Percentiles rank a stretch among this genome's conserved stretches.
phyloP scores from a whole-genome alignment of 1,139 yeast species.

The Sugiyamaella neomexicana region DNA sequence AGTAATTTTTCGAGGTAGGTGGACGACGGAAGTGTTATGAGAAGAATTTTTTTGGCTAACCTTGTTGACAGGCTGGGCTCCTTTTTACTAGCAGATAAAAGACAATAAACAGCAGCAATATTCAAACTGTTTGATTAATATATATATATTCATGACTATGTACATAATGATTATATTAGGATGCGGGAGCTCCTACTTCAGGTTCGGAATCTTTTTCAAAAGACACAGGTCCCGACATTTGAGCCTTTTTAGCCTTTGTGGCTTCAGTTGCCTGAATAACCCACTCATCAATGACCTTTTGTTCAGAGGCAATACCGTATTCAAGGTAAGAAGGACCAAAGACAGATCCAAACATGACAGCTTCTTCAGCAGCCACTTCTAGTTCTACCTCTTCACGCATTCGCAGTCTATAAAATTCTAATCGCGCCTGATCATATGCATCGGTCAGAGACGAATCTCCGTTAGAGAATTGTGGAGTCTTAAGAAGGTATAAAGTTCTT shows the following conservation, averaged over 20 bases:
- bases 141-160: conserved; percentile 5
- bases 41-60: not conserved
- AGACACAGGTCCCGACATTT: conserved; percentile 21
- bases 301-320: conserved; percentile 71
- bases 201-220: conserved; percentile 18
- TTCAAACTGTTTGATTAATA: not conserved
- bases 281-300: conserved; percentile 71
- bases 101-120: not conserved
- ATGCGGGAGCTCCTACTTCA: conserved; percentile 1
- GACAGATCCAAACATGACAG: conserved; percentile 79
- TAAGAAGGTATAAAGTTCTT: conserved; percentile 72
- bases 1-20: conserved; percentile 82
- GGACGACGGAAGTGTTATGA: not conserved
- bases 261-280: conserved; percentile 56
- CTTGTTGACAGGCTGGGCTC: conserved; percentile 28
- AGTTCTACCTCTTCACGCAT: conserved; percentile 79
- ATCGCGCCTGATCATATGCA: conserved; percentile 84
- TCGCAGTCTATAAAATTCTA: conserved; percentile 82
- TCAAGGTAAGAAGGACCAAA: conserved; percentile 62
- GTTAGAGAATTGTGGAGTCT: conserved; percentile 41
- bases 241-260: conserved; percentile 34
- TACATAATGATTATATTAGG: not conserved
- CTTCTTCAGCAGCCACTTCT: conserved; percentile 79
- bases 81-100: conserved; percentile 23
- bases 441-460: conserved; percentile 47